phyloP scores from a whole-genome alignment of 2,329 filamentous ascomycete species.

The Colletotrichum agaves region DNA sequence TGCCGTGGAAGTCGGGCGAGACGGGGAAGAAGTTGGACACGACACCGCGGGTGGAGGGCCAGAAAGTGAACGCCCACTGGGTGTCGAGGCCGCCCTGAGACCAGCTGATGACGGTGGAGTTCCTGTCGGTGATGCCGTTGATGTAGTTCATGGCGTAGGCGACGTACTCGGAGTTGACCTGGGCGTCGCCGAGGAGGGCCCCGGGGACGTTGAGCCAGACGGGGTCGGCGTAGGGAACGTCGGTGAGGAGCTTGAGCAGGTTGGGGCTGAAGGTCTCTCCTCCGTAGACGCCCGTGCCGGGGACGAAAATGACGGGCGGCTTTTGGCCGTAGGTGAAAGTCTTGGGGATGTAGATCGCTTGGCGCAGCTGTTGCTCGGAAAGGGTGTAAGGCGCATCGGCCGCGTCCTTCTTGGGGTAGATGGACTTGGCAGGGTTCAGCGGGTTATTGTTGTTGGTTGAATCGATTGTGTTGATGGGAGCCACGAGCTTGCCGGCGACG shows the following conservation, averaged over 20 bases:
- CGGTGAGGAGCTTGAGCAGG: constrained; percentile 59
- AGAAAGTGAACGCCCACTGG: constrained; percentile 70
- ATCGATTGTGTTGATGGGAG: constrained; percentile 12
- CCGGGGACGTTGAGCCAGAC: constrained; percentile 67
- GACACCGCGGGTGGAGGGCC: constrained; percentile 57
- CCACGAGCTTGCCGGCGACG: constrained; percentile 14
- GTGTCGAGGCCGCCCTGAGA: constrained; percentile 65
- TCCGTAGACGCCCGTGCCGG: constrained; percentile 62
- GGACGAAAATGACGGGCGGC: constrained; percentile 62
- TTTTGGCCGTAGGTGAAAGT: constrained; percentile 58
- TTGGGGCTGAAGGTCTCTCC: constrained; percentile 57
- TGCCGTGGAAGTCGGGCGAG: constrained; percentile 59
- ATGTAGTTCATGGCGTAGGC: constrained; percentile 70
- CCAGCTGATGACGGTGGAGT: constrained; percentile 61
- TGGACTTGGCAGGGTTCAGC: constrained; percentile 15
- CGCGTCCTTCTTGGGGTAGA: constrained; percentile 50
- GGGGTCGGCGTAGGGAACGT: constrained; percentile 55
- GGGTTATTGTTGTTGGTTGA: constrained; percentile 22
- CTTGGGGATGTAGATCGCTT: constrained; percentile 63
- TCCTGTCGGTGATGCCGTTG: constrained; percentile 49
- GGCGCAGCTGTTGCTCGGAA: constrained; percentile 56
- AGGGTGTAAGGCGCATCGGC: constrained; percentile 61
- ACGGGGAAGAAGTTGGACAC: constrained; percentile 63
- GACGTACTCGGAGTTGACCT: constrained; percentile 64
- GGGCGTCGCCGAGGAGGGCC: constrained; percentile 58